Conservation (phyloP, 1,139 yeast genomes). For the Geotrichum restrictum region DNA sequence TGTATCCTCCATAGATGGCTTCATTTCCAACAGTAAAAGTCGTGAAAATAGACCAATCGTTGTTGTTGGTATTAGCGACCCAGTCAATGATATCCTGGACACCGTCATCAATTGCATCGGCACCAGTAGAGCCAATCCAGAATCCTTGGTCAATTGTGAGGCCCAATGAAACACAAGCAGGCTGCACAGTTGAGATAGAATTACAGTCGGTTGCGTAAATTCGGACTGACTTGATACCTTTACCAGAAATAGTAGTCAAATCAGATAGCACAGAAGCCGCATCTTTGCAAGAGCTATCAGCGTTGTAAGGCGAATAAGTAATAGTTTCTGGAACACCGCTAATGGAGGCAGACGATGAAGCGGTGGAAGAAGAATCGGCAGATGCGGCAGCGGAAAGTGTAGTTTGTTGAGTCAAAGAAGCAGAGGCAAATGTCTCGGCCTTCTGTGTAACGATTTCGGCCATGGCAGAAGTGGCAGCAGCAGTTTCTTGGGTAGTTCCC, state of each 20-base stretch:
- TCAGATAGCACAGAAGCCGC: slow-evolving; percentile 54
- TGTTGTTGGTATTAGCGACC: slow-evolving; percentile 41
- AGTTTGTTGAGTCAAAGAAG: neutral
- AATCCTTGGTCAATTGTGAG: slow-evolving; percentile 78
- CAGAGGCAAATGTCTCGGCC: too few relatives aligned
- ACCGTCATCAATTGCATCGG: slow-evolving; percentile 60
- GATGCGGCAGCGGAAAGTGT: neutral
- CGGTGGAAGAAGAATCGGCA: neutral
- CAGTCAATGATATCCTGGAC: slow-evolving; percentile 52
- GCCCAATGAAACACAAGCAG: slow-evolving; percentile 58
- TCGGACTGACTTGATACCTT: slow-evolving; percentile 64
- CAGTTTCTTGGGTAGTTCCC: neutral
- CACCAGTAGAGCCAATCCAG: slow-evolving; percentile 65
- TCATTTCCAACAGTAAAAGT: slow-evolving; percentile 83
- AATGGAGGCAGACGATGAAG: slow-evolving; percentile 17
- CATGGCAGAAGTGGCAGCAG: too few relatives aligned
- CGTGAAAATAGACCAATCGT: slow-evolving; percentile 66
- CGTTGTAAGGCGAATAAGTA: slow-evolving; percentile 77
- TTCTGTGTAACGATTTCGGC: too few relatives aligned
- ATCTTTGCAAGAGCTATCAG: slow-evolving; percentile 64
- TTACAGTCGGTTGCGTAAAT: slow-evolving; percentile 84
- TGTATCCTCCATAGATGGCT: slow-evolving; percentile 63
- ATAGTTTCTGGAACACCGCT: slow-evolving; percentile 50
- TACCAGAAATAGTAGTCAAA: slow-evolving; percentile 51
- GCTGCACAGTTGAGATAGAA: slow-evolving; percentile 60